These are phyloP conservation scores for Acanthamoeba sp. DNA, from an alignment of 208 protist species.

Conservation along the genomic window DNA sequence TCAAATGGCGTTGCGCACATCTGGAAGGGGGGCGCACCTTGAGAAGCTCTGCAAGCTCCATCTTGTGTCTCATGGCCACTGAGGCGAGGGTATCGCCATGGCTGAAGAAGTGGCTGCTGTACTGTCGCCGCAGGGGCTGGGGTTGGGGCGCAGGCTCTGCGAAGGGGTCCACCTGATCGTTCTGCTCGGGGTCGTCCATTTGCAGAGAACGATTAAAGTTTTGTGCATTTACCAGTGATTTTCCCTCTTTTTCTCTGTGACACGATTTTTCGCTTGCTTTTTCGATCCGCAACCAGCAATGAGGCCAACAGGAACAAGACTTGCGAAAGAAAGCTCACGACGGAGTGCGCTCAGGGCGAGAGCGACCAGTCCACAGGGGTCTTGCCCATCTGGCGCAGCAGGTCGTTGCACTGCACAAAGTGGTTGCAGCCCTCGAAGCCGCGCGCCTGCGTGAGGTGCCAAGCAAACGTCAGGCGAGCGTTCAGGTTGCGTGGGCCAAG, in stretches of 20 bases:
- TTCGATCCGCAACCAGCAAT: no score
- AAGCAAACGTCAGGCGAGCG: neutral
- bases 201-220: no score
- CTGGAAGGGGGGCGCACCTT: neutral
- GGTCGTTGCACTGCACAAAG: slow-evolving; percentile 83
- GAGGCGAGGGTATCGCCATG: slow-evolving; percentile 44
- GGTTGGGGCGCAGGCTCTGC: neutral
- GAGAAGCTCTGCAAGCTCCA: neutral
- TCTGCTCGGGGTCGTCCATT: neutral
- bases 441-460: slow-evolving; percentile 35
- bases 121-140: neutral
- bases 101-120: slow-evolving; percentile 30
- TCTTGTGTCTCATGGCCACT: slow-evolving; percentile 43
- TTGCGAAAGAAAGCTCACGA: no score
- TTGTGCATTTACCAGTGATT: neutral
- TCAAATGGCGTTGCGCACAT: neutral
- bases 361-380: slow-evolving; percentile 76
- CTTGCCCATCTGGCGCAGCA: slow-evolving; percentile 61
- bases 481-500: neutral
- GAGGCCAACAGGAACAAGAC: no score
- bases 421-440: slow-evolving; percentile 86
- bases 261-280: neutral
- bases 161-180: neutral
- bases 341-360: slow-evolving; percentile 38
- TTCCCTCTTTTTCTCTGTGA: neutral